Percentiles rank a stretch among this genome's conserved stretches.
These are phyloP conservation scores for Byssochlamys sp. DNA, from an alignment of 2,329 filamentous ascomycete genomes.

Conservation along the genomic window DNA sequence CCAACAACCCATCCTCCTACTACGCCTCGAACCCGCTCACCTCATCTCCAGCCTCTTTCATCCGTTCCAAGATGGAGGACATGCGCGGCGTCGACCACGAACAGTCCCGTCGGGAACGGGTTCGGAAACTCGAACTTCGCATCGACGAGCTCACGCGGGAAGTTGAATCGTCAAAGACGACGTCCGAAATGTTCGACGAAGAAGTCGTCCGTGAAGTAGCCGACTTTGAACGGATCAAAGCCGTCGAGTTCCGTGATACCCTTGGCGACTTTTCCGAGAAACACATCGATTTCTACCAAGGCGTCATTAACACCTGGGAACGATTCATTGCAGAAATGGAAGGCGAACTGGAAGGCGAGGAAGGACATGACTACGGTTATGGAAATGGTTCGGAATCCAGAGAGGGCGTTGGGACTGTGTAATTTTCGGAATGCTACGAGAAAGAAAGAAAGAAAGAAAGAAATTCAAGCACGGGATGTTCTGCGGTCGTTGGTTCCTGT, in stretches of 20 bases:
- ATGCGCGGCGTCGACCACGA: constrained; percentile 95
- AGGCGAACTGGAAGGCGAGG: constrained; percentile 40
- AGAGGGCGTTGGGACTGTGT: not conserved
- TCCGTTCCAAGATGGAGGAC: constrained; percentile 90
- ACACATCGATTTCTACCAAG: constrained; percentile 77
- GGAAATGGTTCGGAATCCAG: constrained; percentile 4
- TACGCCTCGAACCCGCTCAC: constrained; percentile 44
- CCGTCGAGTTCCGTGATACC: constrained; percentile 79
- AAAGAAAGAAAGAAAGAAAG: not conserved
- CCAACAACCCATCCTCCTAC: constrained; percentile 52
- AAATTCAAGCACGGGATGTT: not conserved
- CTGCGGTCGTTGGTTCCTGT: not conserved
- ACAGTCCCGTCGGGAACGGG: constrained; percentile 72
- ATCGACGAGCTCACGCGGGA: constrained; percentile 86
- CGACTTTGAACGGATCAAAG: constrained; percentile 95
- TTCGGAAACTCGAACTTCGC: constrained; percentile 80
- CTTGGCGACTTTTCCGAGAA: constrained; percentile 73
- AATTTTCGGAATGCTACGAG: not conserved
- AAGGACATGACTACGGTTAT: constrained; percentile 11
- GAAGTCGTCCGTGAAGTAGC: constrained; percentile 86
- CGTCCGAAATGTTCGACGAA: constrained; percentile 87
- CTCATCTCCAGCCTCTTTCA: constrained; percentile 70
- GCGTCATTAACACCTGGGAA: constrained; percentile 76
- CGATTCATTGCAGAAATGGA: constrained; percentile 83
- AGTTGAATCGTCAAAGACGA: constrained; percentile 77